Conservation (phyloP, 345 rosid genomes). For the Mallotus nudiflorus region DNA sequence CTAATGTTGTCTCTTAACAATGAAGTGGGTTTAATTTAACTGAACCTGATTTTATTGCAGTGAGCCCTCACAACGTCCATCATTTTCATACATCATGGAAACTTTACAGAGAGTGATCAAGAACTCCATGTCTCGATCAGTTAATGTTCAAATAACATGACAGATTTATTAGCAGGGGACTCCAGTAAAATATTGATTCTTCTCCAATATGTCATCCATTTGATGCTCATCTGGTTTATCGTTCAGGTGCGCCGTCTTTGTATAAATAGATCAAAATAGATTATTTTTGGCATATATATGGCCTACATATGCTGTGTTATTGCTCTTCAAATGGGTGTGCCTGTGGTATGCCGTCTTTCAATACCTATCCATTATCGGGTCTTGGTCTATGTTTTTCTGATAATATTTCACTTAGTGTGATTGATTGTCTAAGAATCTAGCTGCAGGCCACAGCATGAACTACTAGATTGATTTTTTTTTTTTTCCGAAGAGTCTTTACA, state of each 20-base stretch:
- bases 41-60: slow-evolving; percentile 13
- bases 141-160: slow-evolving; percentile 2
- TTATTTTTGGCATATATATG: not conserved
- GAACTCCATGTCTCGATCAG: not conserved
- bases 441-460: not conserved
- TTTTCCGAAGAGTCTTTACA: not conserved
- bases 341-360: not conserved
- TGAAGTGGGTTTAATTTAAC: not conserved
- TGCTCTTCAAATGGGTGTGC: not conserved
- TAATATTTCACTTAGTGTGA: not conserved
- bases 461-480: not conserved
- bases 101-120: slow-evolving; percentile 12
- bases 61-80: slow-evolving; percentile 21
- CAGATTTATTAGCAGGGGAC: not conserved
- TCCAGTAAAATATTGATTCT: slow-evolving; percentile 5
- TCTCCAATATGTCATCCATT: not conserved
- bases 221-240: slow-evolving; percentile 1
- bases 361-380: not conserved
- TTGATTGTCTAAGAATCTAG: not conserved
- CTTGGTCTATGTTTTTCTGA: not conserved
- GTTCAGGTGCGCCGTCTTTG: slow-evolving; percentile 4
- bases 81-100: slow-evolving; percentile 22
- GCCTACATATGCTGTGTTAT: not conserved
- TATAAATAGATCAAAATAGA: not conserved
- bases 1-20: not conserved